Base-by-base conservation (phyloP, 1,139 yeast species). In the Suhomyces ambrosiae region DNA sequence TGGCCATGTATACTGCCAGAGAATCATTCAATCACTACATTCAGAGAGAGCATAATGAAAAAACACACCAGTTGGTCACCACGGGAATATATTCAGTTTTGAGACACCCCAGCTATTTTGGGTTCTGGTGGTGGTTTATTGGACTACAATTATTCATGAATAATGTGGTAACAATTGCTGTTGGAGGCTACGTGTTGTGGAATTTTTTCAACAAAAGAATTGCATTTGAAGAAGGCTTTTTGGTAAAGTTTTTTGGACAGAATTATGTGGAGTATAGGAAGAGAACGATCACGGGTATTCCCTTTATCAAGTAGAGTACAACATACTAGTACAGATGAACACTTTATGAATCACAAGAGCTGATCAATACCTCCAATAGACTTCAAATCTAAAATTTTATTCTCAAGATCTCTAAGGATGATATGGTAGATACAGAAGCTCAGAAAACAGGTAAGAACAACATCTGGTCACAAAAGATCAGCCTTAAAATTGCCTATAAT, bases 91-190 rank as follows among this genome's bases (percentile, higher is more conserved):
- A 92, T 60, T 44, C 68, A 1, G 46, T 63, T 13, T 63, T 78
- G 7, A 72, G 98, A 42, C 98, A 92, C 58, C 98, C 98, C 8
- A 83, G 95, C 35, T 92, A 92, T 61, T 76, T 81, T 40, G 98
- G 97, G 1, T 92, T 86, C 58, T 90, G 82, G 55, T 82, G 88
- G 78, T 94, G 97, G 97, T 92, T 94, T 18, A 52, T 90, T 3
- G 97, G 97, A 0, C 71, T 89, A 2, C 95, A 92, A 57, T 27
- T 90, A 35, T 53, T 83, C 46, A 61, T 90, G 41, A 65, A 79
- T 33, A 92, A 89, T 59, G 39, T 57, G 27, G 30, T 67, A 1
- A 37, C 83, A 0, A 68, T 84, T 1, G 48, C 71, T 3, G 39
- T 69, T 1, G 67, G 76, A 0, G 82, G 80, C 46, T 48, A 65